Evolutionary conservation across 148 eudicot genomes (phyloP).

Genomic region (Vaccinium vitisidaea): DNA sequence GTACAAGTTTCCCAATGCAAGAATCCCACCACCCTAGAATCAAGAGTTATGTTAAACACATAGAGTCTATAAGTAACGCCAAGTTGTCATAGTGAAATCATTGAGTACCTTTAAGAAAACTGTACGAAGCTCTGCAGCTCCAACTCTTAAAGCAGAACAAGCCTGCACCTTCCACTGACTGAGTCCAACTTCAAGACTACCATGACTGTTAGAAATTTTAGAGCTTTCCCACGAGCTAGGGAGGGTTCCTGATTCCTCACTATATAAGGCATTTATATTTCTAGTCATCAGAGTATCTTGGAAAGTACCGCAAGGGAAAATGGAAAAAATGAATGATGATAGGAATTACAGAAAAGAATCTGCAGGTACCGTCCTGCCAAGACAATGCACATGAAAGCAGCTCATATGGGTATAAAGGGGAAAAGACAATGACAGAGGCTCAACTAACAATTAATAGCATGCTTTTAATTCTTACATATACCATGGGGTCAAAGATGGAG

Average conservation of each 20-base stretch:
- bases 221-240: conserved; percentile 24
- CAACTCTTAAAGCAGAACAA: conserved; percentile 56
- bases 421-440: background rate
- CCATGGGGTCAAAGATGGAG: background rate
- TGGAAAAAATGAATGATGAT: background rate
- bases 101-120: conserved; percentile 61
- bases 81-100: conserved; percentile 10
- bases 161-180: conserved; percentile 63
- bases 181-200: conserved; percentile 44
- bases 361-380: background rate
- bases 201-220: conserved; percentile 24
- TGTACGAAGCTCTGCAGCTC: conserved; percentile 57
- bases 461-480: background rate
- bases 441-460: background rate
- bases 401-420: background rate
- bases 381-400: background rate
- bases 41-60: background rate
- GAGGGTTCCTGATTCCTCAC: conserved; percentile 33
- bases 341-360: background rate
- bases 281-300: background rate
- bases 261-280: conserved; percentile 19
- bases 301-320: background rate
- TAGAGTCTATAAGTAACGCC: background rate
- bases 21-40: conserved; percentile 51
- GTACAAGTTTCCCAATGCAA: conserved; percentile 48